Evolutionary conservation across 768 basidiomycete genomes (phyloP).

Genomic region (Phlegmacium glaucopus): DNA sequence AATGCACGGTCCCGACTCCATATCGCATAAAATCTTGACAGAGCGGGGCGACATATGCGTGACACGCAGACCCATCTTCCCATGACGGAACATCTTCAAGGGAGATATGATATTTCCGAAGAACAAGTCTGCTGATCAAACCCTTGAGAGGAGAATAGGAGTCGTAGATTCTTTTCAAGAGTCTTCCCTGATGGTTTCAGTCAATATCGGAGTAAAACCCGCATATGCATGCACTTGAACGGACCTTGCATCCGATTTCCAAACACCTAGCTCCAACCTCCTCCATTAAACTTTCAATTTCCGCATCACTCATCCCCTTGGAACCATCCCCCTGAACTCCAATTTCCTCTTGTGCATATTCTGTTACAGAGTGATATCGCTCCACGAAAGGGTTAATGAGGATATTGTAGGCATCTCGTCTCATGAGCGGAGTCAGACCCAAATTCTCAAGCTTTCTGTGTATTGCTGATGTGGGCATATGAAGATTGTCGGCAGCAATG

Average conservation of each 20-base stretch:
- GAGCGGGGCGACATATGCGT: slow-evolving; percentile 44
- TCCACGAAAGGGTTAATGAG: slow-evolving; percentile 72
- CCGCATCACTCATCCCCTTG: slow-evolving; percentile 40
- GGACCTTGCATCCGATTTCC: slow-evolving; percentile 58
- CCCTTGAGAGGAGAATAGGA: slow-evolving; percentile 39
- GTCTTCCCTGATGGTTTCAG: slow-evolving; percentile 48
- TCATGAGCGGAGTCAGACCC: slow-evolving; percentile 52
- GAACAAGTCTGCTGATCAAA: slow-evolving; percentile 40
- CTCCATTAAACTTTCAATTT: slow-evolving; percentile 45
- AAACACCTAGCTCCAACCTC: slow-evolving; percentile 61
- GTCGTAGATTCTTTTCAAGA: slow-evolving; percentile 56
- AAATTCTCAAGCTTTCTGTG: slow-evolving; percentile 52
- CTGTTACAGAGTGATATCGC: slow-evolving; percentile 44
- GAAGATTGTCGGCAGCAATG: slow-evolving; percentile 35
- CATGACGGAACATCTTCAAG: slow-evolving; percentile 54
- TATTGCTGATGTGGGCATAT: slow-evolving; percentile 30
- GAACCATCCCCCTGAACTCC: slow-evolving; percentile 27
- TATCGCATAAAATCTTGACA: slow-evolving; percentile 48
- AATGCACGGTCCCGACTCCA: slow-evolving; percentile 25
- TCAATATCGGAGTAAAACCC: not conserved
- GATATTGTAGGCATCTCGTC: slow-evolving; percentile 57
- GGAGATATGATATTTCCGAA: slow-evolving; percentile 47
- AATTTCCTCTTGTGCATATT: slow-evolving; percentile 42
- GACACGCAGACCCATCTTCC: slow-evolving; percentile 45
- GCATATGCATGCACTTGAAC: slow-evolving; percentile 4